Base-by-base conservation (phyloP, 2,329 filamentous ascomycete species). In the Cadophora sp. region DNA sequence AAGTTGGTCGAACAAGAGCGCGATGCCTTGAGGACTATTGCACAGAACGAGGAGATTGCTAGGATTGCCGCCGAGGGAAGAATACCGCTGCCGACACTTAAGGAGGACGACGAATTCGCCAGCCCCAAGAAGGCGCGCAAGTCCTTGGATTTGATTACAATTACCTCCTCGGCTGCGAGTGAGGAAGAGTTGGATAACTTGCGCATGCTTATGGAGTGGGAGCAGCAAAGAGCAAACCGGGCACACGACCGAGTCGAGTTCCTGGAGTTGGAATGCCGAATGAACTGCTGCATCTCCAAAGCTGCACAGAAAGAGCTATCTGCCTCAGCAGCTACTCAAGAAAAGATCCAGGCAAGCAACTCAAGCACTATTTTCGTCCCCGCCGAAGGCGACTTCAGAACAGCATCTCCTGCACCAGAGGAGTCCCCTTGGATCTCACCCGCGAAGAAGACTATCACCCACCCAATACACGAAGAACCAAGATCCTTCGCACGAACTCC, bases 191-290 rank as follows among this genome's bases (percentile, higher is more conserved):
- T 82, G 13, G 80, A 80, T 67, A 77, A 81, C 22, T 68, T 83
- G 51, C 78, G 80, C 60, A 79, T 83, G 67, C 81, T 82, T 64
- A 74, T 85, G 18, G 75, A 79, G 13, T 77, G 78, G 64, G 84
- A 85, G 73, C 80, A 78, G 78, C 85, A 80, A 75, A 83, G 89
- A 64, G 89, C 91, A 11, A 84, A 91, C 69, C 85, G 90, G 8
- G 90, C 91, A 0, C 83, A 90, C 70, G 91, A 93, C 68, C 87
- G 91, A 74, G 83, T 93, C 58, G 90, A 94, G 39, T 94, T 93
- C 78, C 82, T 94, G 76, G 87, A 92, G 75, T 85, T 91, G 64
- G 91, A 95, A 77, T 93, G 90, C 76, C 84, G 87, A 59, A 84
- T 94, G 70, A 84, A 85, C 56, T 88, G 85, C 78, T 93, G 91